Evolutionary conservation across 768 basidiomycete genomes (phyloP).

Genomic region (Daedalea quercina): DNA sequence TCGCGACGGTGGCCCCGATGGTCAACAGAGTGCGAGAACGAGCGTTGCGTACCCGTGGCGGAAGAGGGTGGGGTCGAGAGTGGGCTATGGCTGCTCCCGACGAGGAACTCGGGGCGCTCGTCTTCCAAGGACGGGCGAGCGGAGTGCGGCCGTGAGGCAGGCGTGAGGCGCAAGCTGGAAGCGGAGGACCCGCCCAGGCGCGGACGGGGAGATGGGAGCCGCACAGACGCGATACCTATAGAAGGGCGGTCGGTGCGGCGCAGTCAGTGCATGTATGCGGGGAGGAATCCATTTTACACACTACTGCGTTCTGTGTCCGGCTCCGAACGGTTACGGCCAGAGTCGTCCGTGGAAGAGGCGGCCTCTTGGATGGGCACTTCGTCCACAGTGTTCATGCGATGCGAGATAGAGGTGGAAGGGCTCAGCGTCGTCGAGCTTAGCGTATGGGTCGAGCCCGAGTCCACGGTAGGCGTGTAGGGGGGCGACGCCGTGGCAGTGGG

Average conservation of each 20-base stretch:
- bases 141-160: neutral
- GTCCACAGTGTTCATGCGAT: constrained; percentile 10
- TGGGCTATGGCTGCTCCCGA: constrained; percentile 15
- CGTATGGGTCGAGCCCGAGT: constrained; percentile 7
- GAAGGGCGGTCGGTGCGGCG: too few relatives aligned
- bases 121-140: constrained; percentile 3
- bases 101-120: constrained; percentile 16
- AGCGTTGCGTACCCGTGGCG: neutral
- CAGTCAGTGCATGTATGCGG: neutral
- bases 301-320: constrained; percentile 11
- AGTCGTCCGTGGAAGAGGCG: constrained; percentile 8
- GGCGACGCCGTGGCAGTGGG: constrained; percentile 21
- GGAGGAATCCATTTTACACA: neutral
- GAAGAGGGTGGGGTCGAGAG: neutral
- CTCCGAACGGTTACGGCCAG: constrained; percentile 5
- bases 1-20: constrained; percentile 16
- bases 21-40: neutral
- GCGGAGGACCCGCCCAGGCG: constrained; percentile 6
- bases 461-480: constrained; percentile 12
- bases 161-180: neutral
- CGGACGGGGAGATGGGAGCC: neutral
- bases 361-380: constrained; percentile 15
- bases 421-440: constrained; percentile 16
- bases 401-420: constrained; percentile 11
- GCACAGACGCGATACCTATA: constrained; percentile 2